Conservation (phyloP, 352 stramenopile genomes). For the Globisporangium iwayamae region DNA sequence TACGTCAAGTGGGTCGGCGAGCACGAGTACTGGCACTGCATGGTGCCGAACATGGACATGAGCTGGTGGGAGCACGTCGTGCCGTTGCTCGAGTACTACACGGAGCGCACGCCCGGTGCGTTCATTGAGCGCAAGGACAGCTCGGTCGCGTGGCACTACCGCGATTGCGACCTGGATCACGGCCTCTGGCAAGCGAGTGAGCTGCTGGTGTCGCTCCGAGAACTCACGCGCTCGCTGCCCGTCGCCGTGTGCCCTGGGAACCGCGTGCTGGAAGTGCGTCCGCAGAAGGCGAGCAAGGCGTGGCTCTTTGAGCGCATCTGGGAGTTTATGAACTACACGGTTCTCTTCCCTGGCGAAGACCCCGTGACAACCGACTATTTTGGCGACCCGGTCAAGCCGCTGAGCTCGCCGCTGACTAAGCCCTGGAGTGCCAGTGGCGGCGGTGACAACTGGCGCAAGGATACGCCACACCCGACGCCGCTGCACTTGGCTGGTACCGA, state of each 20-base stretch:
- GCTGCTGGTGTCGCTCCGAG: conserved; percentile 71
- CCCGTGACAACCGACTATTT: conserved; percentile 68
- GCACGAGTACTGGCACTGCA: conserved; percentile 67
- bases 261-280: conserved; percentile 69
- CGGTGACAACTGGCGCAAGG: conserved; percentile 11
- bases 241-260: conserved; percentile 77
- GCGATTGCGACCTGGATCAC: conserved; percentile 84
- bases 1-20: conserved; percentile 75
- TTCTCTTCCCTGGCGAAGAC: conserved; percentile 63
- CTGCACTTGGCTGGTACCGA: conserved; percentile 12
- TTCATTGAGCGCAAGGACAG: conserved; percentile 86
- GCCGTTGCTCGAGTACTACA: conserved; percentile 80
- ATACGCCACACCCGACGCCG: conserved; percentile 8
- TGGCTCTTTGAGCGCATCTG: conserved; percentile 79
- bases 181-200: conserved; percentile 89
- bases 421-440: conserved; percentile 16
- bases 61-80: conserved; percentile 78
- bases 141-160: conserved; percentile 89
- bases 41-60: conserved; percentile 79
- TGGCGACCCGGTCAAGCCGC: conserved; percentile 44
- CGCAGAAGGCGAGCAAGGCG: conserved; percentile 79
- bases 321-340: conserved; percentile 81
- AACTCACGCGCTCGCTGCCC: conserved; percentile 68
- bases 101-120: conserved; percentile 73
- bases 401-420: conserved; percentile 46